A percentile compares a stretch with the other conserved stretches of the same genome.
Conservation (phyloP, 805 yeast species). For the Starmera amethionina region DNA sequence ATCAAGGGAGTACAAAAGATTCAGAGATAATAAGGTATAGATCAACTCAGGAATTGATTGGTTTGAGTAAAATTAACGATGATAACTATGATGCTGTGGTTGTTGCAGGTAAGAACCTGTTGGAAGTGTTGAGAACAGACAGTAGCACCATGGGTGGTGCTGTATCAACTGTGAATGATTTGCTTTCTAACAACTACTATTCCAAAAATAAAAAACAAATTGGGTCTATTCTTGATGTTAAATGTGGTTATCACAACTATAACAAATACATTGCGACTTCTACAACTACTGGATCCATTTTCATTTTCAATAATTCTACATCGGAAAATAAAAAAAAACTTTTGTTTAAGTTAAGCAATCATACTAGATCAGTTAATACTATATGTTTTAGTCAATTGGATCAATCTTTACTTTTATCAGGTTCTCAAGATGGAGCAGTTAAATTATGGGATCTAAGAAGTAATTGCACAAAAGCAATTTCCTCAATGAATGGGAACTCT, state of each 20-base stretch:
- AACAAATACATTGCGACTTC: conserved; percentile 33
- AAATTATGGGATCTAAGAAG: conserved; percentile 66
- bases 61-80: conserved; percentile 12
- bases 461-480: conserved; percentile 33
- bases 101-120: conserved; percentile 31
- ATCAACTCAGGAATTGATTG: conserved; percentile 21
- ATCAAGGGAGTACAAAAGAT: conserved; percentile 12
- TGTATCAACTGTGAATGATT: conserved; percentile 24
- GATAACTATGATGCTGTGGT: conserved; percentile 19
- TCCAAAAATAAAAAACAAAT: conserved; percentile 24
- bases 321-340: conserved; percentile 19
- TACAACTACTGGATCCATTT: conserved; percentile 38
- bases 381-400: conserved; percentile 30
- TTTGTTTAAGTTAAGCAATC: conserved; percentile 26
- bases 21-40: conserved; percentile 16
- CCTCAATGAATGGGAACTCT: conserved; percentile 49
- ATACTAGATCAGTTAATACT: conserved; percentile 36
- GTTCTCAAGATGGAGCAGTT: conserved; percentile 74
- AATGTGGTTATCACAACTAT: conserved; percentile 31
- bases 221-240: conserved; percentile 32
- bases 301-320: conserved; percentile 18
- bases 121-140: conserved; percentile 29
- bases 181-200: conserved; percentile 18
- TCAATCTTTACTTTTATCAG: conserved; percentile 37
- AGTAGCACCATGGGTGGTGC: conserved; percentile 9